phyloP scores from a whole-genome alignment of 768 basidiomycete genomes.

The Suillus paluster region DNA sequence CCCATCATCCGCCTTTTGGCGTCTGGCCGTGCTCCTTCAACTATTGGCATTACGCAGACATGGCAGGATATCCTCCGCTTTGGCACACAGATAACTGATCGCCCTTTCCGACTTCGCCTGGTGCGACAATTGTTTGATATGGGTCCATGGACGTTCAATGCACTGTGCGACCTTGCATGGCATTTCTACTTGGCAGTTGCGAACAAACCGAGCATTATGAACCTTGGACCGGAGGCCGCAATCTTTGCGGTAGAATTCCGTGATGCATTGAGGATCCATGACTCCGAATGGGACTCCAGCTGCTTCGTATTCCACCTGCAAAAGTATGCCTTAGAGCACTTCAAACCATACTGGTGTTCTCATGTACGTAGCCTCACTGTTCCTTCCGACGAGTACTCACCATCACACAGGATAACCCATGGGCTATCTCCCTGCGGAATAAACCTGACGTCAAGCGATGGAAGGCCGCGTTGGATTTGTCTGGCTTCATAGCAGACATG shows the following conservation, averaged over 20 bases:
- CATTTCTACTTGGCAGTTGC: slow-evolving; percentile 31
- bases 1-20: neutral
- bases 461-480: slow-evolving; percentile 23
- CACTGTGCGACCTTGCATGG: slow-evolving; percentile 30
- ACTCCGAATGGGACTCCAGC: slow-evolving; percentile 24
- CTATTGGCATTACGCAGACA: neutral
- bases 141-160: slow-evolving; percentile 6
- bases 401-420: slow-evolving; percentile 17
- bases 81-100: slow-evolving; percentile 1
- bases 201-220: slow-evolving; percentile 13
- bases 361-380: slow-evolving; percentile 21
- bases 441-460: slow-evolving; percentile 22
- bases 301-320: slow-evolving; percentile 32
- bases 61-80: slow-evolving; percentile 6
- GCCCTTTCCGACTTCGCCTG: neutral
- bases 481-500: slow-evolving; percentile 34
- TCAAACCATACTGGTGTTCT: slow-evolving; percentile 29
- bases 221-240: slow-evolving; percentile 16
- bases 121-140: neutral
- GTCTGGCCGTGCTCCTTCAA: neutral
- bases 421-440: slow-evolving; percentile 18
- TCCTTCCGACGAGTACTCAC: slow-evolving; percentile 4
- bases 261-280: slow-evolving; percentile 16
- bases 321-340: slow-evolving; percentile 26
- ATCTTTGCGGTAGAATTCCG: slow-evolving; percentile 29